A percentile compares a stretch with the other conserved stretches of the same genome.
Evolutionary conservation across 139 green algal species (phyloP).

Genomic region (Coccomyxa sp.): DNA sequence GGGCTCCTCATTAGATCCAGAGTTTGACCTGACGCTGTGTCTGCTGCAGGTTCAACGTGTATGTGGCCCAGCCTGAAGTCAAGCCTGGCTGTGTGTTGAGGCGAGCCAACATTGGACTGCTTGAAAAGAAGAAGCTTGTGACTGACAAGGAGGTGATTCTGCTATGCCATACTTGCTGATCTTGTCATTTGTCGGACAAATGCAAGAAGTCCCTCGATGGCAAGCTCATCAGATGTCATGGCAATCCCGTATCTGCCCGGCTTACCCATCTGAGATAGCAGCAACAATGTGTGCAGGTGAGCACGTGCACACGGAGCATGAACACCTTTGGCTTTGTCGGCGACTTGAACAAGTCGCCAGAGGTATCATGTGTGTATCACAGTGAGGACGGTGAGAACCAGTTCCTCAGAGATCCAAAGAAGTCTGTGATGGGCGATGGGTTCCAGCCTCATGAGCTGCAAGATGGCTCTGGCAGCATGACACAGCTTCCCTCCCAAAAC

Average conservation of each 20-base stretch:
- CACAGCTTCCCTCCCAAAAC: too few species aligned
- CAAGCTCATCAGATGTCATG: neutral
- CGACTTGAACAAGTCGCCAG: slow-evolving; percentile 78
- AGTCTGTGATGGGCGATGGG: slow-evolving; percentile 57
- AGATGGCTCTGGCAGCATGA: too few species aligned
- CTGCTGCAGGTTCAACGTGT: slow-evolving; percentile 87
- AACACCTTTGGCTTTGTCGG: slow-evolving; percentile 99
- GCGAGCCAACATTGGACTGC: slow-evolving; percentile 85
- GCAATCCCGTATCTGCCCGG: neutral
- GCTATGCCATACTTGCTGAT: neutral
- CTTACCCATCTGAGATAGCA: too few species aligned
- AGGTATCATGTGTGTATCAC: slow-evolving; percentile 98
- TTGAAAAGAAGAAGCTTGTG: slow-evolving; percentile 90
- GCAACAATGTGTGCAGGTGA: slow-evolving; percentile 50
- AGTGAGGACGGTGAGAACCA: slow-evolving; percentile 91
- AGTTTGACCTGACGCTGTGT: neutral
- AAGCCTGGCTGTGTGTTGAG: slow-evolving; percentile 96
- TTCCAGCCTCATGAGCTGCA: slow-evolving; percentile 3
- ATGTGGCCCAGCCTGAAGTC: slow-evolving; percentile 93
- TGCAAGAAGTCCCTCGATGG: neutral
- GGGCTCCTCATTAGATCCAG: too few species aligned
- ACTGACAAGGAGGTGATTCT: slow-evolving; percentile 47
- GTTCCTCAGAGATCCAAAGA: slow-evolving; percentile 65
- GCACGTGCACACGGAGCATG: slow-evolving; percentile 93
- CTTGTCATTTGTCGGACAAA: neutral